Conservation (phyloP, 1,139 yeast species). For the Zygoascus hellenicus region DNA sequence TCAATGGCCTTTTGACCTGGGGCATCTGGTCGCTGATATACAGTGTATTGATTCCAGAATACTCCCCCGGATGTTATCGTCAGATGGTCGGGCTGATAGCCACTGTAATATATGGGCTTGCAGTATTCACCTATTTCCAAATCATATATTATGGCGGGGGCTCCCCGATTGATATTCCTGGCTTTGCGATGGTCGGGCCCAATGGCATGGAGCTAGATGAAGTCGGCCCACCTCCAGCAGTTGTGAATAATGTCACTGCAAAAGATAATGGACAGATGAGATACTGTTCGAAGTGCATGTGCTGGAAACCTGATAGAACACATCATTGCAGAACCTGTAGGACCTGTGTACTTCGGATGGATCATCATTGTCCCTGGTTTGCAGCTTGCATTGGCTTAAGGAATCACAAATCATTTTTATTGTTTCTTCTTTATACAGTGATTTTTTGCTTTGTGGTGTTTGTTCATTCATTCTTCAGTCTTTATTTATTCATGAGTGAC, state of each 20-base stretch:
- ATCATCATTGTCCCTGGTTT: slow-evolving; percentile 98
- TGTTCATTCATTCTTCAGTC: slow-evolving; percentile 36
- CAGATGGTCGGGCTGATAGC: slow-evolving; percentile 25
- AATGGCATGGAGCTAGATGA: slow-evolving; percentile 11
- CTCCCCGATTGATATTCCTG: slow-evolving; percentile 37
- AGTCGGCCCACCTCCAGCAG: slow-evolving; percentile 35
- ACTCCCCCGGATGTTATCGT: slow-evolving; percentile 25
- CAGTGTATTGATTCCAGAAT: slow-evolving; percentile 24
- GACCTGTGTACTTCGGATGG: slow-evolving; percentile 38
- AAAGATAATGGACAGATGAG: slow-evolving; percentile 46
- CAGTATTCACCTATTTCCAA: slow-evolving; percentile 45
- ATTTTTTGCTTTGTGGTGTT: slow-evolving; percentile 44
- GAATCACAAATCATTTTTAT: slow-evolving; percentile 76
- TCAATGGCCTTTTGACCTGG: slow-evolving; percentile 52
- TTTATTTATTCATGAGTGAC: slow-evolving; percentile 48
- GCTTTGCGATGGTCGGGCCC: slow-evolving; percentile 15
- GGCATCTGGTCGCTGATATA: slow-evolving; percentile 43
- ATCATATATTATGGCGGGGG: slow-evolving; percentile 54
- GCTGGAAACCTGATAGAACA: slow-evolving; percentile 87
- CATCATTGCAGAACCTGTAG: slow-evolving; percentile 40
- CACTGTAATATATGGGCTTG: slow-evolving; percentile 21
- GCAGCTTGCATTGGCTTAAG: slow-evolving; percentile 78
- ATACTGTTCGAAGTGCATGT: slow-evolving; percentile 64
- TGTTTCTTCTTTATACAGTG: slow-evolving; percentile 58
- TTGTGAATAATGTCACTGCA: slow-evolving; percentile 35